Conservation (phyloP, 495 filamentous ascomycete species). For the Collariella sp. region DNA sequence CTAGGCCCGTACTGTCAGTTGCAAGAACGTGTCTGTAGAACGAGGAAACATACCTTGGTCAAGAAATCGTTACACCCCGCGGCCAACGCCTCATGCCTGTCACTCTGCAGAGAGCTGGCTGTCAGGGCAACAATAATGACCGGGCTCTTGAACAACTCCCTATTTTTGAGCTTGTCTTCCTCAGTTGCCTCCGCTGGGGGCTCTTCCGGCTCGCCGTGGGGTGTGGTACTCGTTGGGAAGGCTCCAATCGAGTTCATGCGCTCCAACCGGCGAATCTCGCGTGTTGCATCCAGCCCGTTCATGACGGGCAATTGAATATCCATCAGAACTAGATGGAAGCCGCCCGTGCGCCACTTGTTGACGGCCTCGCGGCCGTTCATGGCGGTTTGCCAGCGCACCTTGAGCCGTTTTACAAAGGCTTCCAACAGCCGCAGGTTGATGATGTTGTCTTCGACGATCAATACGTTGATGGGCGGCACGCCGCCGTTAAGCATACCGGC, state of each 20-base stretch:
- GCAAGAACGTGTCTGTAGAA: not conserved
- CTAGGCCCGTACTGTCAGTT: slow-evolving; percentile 34
- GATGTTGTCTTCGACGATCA: slow-evolving; percentile 97
- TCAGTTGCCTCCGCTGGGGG: slow-evolving; percentile 30
- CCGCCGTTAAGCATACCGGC: slow-evolving; percentile 69
- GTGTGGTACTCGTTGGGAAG: slow-evolving; percentile 44
- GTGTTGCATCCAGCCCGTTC: slow-evolving; percentile 93
- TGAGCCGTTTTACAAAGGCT: slow-evolving; percentile 91
- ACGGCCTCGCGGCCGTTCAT: slow-evolving; percentile 92
- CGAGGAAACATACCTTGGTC: slow-evolving; percentile 66
- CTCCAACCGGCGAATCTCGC: slow-evolving; percentile 87
- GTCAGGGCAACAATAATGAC: slow-evolving; percentile 98
- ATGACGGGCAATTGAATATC: slow-evolving; percentile 97
- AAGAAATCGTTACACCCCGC: slow-evolving; percentile 98
- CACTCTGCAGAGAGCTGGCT: slow-evolving; percentile 84
- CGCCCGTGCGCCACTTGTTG: slow-evolving; percentile 80
- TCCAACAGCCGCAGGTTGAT: slow-evolving; percentile 92
- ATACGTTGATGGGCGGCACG: slow-evolving; percentile 92
- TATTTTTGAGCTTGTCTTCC: slow-evolving; percentile 61
- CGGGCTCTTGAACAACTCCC: slow-evolving; percentile 80
- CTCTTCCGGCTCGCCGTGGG: slow-evolving; percentile 28
- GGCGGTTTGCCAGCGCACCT: slow-evolving; percentile 95
- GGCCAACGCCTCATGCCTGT: slow-evolving; percentile 87
- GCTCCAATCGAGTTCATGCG: slow-evolving; percentile 84
- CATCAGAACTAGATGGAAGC: slow-evolving; percentile 98